phyloP scores from a whole-genome alignment of 495 filamentous ascomycete genomes.

The Trichodelitschia bisporula region DNA sequence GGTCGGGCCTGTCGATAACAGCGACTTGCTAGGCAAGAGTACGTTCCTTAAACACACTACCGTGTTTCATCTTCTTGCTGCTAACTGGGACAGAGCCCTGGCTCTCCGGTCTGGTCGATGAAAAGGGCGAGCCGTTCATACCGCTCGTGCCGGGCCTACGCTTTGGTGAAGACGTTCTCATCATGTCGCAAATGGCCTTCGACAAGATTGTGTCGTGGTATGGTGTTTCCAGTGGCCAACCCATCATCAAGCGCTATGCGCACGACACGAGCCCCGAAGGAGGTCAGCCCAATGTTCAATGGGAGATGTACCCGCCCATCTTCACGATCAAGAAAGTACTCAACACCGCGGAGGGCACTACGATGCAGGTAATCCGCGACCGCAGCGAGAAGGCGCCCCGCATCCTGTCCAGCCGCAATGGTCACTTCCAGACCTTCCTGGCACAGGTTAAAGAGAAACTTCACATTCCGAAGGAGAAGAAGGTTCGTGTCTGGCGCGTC shows the following conservation, averaged over 20 bases:
- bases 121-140: slow-evolving; percentile 36
- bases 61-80: no score
- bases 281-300: slow-evolving; percentile 36
- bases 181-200: slow-evolving; percentile 62
- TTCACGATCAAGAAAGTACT: slow-evolving; percentile 67
- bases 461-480: slow-evolving; percentile 37
- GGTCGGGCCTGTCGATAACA: slow-evolving; percentile 72
- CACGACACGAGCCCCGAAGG: slow-evolving; percentile 41
- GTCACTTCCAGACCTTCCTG: slow-evolving; percentile 45
- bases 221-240: slow-evolving; percentile 41
- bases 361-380: slow-evolving; percentile 31
- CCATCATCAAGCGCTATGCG: slow-evolving; percentile 47
- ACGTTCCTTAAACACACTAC: background rate
- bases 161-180: slow-evolving; percentile 39
- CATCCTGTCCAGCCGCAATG: slow-evolving; percentile 42
- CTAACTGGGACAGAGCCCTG: no score
- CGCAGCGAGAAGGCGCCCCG: slow-evolving; percentile 23
- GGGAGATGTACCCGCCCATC: slow-evolving; percentile 65
- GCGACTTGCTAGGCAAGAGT: slow-evolving; percentile 20
- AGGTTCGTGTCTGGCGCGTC: slow-evolving; percentile 63
- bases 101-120: slow-evolving; percentile 18
- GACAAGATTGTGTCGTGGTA: slow-evolving; percentile 62
- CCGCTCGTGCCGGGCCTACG: slow-evolving; percentile 48
- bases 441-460: slow-evolving; percentile 39
- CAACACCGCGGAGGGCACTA: slow-evolving; percentile 27